Conservation (phyloP, 2,329 filamentous ascomycete species). For the Colletotrichum tropicale region DNA sequence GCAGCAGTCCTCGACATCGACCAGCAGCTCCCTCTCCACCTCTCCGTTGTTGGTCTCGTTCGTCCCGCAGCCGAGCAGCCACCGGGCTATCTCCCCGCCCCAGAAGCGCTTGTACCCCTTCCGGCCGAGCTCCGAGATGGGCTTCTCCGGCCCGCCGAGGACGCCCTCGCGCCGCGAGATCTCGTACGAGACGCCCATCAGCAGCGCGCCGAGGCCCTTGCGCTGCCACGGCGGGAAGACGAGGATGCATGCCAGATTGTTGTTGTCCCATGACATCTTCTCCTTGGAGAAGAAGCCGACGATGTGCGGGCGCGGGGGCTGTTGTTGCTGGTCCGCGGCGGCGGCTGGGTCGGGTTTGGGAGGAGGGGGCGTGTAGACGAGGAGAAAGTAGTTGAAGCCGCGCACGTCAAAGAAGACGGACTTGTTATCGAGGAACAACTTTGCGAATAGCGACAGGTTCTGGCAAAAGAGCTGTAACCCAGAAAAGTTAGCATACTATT, state of each 20-base stretch:
- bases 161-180: conserved; percentile 83
- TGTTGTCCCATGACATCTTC: conserved; percentile 98
- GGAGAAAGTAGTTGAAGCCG: conserved; percentile 92
- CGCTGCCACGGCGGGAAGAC: conserved; percentile 96
- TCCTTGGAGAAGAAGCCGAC: conserved; percentile 99
- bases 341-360: conserved; percentile 18
- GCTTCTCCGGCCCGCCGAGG: conserved; percentile 92
- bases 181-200: conserved; percentile 95
- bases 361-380: conserved; percentile 74
- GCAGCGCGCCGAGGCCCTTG: conserved; percentile 82
- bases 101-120: conserved; percentile 87
- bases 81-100: conserved; percentile 83
- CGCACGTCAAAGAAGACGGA: conserved; percentile 97
- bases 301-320: conserved; percentile 56
- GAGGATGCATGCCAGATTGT: conserved; percentile 95
- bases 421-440: conserved; percentile 97
- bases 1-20: conserved; percentile 75
- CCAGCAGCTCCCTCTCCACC: conserved; percentile 40
- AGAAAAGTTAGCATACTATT: background rate
- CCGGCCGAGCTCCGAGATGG: conserved; percentile 83
- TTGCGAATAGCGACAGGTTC: conserved; percentile 94
- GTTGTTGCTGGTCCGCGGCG: background rate
- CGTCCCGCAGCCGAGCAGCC: conserved; percentile 47
- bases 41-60: background rate
- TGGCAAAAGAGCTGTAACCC: conserved; percentile 78